Evolutionary conservation across 305 asterid genomes (phyloP).

Genomic region (Fraxinus greggii): DNA sequence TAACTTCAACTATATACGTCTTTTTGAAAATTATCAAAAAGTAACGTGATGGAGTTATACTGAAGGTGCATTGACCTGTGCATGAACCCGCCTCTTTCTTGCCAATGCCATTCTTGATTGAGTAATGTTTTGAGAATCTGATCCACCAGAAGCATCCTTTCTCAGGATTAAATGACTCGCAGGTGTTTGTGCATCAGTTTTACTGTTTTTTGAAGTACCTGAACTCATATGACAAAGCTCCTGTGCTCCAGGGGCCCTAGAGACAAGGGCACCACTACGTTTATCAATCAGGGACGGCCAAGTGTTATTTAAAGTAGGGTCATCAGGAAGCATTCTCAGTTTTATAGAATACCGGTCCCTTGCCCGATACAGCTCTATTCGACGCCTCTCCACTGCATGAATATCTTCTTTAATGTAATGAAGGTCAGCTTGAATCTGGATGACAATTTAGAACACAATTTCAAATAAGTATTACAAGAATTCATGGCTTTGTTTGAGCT

Average conservation of each 20-base stretch:
- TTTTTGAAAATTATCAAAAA: neutral
- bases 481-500: neutral
- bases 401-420: constrained; percentile 78
- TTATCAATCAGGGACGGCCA: constrained; percentile 53
- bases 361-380: constrained; percentile 60
- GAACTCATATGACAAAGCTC: constrained; percentile 44
- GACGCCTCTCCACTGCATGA: constrained; percentile 69
- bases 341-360: constrained; percentile 63
- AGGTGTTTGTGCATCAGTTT: constrained; percentile 55
- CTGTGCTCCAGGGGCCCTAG: constrained; percentile 39
- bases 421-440: constrained; percentile 74
- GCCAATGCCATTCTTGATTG: constrained; percentile 59
- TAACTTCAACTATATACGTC: neutral
- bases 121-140: constrained; percentile 51
- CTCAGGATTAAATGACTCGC: constrained; percentile 39
- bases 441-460: constrained; percentile 8
- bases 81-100: constrained; percentile 71
- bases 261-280: constrained; percentile 34
- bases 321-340: constrained; percentile 47
- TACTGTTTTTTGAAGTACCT: constrained; percentile 39
- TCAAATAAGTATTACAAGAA: constrained; percentile 2
- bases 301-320: constrained; percentile 40
- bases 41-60: neutral
- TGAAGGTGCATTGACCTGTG: constrained; percentile 57
- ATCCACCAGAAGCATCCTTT: constrained; percentile 50